Percentiles rank a stretch among this genome's conserved stretches.
These are phyloP conservation scores for Pachyrhizus erosus DNA, from an alignment of 306 rosid genomes.

Conservation along the genomic window DNA sequence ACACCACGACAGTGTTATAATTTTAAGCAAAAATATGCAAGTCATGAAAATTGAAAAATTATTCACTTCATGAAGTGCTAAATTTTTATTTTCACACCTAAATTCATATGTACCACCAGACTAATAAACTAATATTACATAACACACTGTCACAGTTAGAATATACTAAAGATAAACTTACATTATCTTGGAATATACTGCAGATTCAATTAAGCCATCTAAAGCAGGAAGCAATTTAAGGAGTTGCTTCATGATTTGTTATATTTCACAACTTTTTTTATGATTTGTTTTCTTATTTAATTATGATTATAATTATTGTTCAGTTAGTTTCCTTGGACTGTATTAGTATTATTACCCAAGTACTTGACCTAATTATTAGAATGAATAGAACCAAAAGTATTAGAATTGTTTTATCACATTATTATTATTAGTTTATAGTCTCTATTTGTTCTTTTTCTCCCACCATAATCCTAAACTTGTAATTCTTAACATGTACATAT, in stretches of 20 bases:
- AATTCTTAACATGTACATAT: not conserved
- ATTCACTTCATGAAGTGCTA: not conserved
- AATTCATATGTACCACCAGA: not conserved
- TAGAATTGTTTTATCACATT: not conserved
- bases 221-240: not conserved
- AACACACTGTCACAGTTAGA: not conserved
- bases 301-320: not conserved
- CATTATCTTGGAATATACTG: not conserved
- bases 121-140: conserved; percentile 28
- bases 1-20: not conserved
- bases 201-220: not conserved
- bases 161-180: not conserved
- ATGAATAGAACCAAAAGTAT: not conserved
- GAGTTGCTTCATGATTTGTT: not conserved
- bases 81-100: not conserved
- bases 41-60: not conserved
- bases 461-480: not conserved
- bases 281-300: not conserved
- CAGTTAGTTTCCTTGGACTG: not conserved
- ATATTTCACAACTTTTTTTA: not conserved
- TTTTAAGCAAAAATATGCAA: not conserved
- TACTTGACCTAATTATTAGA: not conserved
- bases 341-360: not conserved
- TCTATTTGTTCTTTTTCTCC: not conserved
- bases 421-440: not conserved